Conservation (phyloP, 1,284 basidiomycete genomes). For the Ganoderma resinaceum region DNA sequence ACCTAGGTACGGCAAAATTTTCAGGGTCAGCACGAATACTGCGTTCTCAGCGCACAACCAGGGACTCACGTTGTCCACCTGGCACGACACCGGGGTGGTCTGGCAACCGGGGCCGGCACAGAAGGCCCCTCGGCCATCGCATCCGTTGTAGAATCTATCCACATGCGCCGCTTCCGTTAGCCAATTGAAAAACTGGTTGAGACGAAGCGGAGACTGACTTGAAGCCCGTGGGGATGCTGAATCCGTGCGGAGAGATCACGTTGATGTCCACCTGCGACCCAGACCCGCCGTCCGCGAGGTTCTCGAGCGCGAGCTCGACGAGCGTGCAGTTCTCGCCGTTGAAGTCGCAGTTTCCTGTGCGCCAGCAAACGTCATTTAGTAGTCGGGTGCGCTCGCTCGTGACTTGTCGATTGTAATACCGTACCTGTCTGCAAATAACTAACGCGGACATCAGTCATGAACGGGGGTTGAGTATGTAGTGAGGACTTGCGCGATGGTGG, state of each 20-base stretch:
- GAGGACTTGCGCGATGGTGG: conserved; percentile 45
- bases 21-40: neutral
- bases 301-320: conserved; percentile 51
- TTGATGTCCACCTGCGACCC: conserved; percentile 52
- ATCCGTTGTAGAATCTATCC: conserved; percentile 38
- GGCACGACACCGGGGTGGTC: conserved; percentile 48
- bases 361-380: no score
- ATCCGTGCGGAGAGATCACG: conserved; percentile 48
- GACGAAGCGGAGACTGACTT: conserved; percentile 20
- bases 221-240: conserved; percentile 43
- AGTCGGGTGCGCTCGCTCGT: no score
- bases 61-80: conserved; percentile 35
- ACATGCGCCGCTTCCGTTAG: neutral
- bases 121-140: conserved; percentile 33
- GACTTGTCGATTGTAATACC: no score
- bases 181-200: neutral
- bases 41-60: neutral
- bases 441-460: neutral
- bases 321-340: conserved; percentile 53
- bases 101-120: conserved; percentile 31
- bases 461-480: neutral
- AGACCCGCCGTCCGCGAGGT: conserved; percentile 49
- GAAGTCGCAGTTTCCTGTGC: conserved; percentile 40
- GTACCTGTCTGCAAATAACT: conserved; percentile 42
- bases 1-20: neutral